These are phyloP conservation scores for Citeromyces siamensis DNA, from an alignment of 1,139 yeast genomes.

Conservation along the genomic window DNA sequence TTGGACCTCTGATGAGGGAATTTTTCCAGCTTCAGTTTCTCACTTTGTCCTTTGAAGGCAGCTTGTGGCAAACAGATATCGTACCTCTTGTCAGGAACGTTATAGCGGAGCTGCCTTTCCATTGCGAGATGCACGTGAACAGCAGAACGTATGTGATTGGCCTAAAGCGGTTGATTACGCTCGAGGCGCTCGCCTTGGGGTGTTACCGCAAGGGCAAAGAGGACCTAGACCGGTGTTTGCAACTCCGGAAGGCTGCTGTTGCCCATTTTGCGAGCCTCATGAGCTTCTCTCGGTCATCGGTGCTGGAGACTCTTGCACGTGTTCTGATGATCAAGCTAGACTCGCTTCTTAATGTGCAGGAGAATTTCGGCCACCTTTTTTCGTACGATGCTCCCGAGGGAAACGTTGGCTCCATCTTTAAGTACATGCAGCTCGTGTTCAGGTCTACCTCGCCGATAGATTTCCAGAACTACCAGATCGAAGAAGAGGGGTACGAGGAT, in stretches of 20 bases:
- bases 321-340: conserved; percentile 18
- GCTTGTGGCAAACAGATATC: background rate
- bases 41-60: background rate
- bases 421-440: conserved; percentile 10
- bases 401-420: conserved; percentile 10
- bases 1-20: background rate
- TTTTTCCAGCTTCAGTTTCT: background rate
- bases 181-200: background rate
- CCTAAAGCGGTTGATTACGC: conserved; percentile 10
- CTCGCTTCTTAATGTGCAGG: conserved; percentile 15
- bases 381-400: conserved; percentile 9
- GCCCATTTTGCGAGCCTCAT: conserved; percentile 7
- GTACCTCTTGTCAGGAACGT: background rate
- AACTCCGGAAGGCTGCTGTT: conserved; percentile 9
- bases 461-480: conserved; percentile 15
- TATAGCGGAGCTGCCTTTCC: background rate
- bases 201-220: conserved; percentile 5
- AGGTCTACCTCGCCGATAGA: conserved; percentile 19
- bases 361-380: conserved; percentile 13
- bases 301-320: conserved; percentile 13
- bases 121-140: conserved; percentile 5
- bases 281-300: conserved; percentile 10
- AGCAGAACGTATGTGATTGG: conserved; percentile 14
- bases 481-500: conserved; percentile 19
- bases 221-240: conserved; percentile 6